Evolutionary conservation across 345 rosid genomes (phyloP).

Genomic region (Noccaea caerulescens): DNA sequence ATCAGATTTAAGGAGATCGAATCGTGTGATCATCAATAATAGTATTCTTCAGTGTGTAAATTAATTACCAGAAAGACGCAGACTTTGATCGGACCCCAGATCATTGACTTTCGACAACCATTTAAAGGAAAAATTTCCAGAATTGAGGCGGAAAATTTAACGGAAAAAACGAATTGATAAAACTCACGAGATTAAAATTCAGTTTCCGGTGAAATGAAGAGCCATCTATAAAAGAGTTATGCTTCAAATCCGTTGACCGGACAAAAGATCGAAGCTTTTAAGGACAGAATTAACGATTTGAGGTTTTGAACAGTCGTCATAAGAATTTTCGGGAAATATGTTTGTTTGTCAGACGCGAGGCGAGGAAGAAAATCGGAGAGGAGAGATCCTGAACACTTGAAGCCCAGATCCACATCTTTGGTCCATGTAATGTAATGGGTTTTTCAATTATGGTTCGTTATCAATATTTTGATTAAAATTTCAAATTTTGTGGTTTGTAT

Average conservation of each 20-base stretch:
- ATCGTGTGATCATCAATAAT: conserved; percentile 36
- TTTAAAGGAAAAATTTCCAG: neutral
- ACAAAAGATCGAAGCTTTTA: conserved; percentile 18
- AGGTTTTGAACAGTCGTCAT: neutral
- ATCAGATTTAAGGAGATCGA: conserved; percentile 32
- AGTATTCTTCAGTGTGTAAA: neutral
- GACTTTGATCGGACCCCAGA: conserved; percentile 37
- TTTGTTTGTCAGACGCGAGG: conserved; percentile 18
- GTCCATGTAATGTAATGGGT: conserved; percentile 15
- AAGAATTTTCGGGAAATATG: conserved; percentile 9
- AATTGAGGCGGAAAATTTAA: neutral
- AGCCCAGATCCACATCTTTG: conserved; percentile 36
- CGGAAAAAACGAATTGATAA: neutral
- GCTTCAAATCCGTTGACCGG: conserved; percentile 22
- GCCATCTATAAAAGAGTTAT: neutral
- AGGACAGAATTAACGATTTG: conserved; percentile 26
- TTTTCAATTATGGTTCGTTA: neutral
- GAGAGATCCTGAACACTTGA: neutral
- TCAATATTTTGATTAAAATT: neutral
- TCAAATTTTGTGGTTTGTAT: neutral
- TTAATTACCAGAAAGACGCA: conserved; percentile 16
- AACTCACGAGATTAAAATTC: conserved; percentile 34
- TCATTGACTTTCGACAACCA: conserved; percentile 23
- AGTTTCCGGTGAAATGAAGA: conserved; percentile 13
- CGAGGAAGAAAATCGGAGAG: conserved; percentile 21